phyloP scores from a whole-genome alignment of 345 rosid species.

The Raphanus sativus region DNA sequence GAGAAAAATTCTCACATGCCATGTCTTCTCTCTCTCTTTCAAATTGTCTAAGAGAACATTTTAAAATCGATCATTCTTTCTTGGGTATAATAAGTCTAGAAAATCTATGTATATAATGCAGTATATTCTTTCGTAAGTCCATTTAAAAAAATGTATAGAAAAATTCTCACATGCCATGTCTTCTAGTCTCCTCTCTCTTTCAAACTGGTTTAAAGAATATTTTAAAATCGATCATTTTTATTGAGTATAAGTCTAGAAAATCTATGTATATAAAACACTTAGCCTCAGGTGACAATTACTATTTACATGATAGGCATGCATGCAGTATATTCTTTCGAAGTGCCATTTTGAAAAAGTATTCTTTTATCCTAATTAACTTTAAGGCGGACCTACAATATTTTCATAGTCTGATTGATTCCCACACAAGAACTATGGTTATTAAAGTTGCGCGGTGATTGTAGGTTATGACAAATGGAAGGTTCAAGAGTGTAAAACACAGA shows the following conservation, averaged over 20 bases:
- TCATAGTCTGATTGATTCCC: not conserved
- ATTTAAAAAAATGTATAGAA: too few relatives aligned
- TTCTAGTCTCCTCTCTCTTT: too few relatives aligned
- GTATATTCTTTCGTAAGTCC: too few relatives aligned
- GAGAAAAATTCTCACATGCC: slow-evolving; percentile 21
- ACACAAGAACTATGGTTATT: not conserved
- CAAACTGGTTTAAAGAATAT: too few relatives aligned
- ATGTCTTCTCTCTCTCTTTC: not conserved
- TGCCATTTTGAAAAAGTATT: slow-evolving; percentile 2
- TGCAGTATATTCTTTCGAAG: slow-evolving; percentile 4
- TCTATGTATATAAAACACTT: not conserved
- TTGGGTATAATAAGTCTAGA: not conserved
- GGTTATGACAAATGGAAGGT: slow-evolving; percentile 92
- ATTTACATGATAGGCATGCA: slow-evolving; percentile 16
- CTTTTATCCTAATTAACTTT: not conserved
- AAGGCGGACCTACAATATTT: not conserved
- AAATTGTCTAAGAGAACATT: too few relatives aligned
- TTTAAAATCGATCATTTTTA: too few relatives aligned
- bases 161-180: slow-evolving; percentile 14
- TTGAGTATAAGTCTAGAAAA: not conserved
- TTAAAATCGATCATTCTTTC: too few relatives aligned
- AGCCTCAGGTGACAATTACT: slow-evolving; percentile 27
- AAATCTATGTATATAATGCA: slow-evolving; percentile 14
- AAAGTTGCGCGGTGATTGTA: slow-evolving; percentile 33
- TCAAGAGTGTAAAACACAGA: slow-evolving; percentile 85